Evolutionary conservation across 768 basidiomycete genomes (phyloP).

Genomic region (Rhizopogon vesiculosus): DNA sequence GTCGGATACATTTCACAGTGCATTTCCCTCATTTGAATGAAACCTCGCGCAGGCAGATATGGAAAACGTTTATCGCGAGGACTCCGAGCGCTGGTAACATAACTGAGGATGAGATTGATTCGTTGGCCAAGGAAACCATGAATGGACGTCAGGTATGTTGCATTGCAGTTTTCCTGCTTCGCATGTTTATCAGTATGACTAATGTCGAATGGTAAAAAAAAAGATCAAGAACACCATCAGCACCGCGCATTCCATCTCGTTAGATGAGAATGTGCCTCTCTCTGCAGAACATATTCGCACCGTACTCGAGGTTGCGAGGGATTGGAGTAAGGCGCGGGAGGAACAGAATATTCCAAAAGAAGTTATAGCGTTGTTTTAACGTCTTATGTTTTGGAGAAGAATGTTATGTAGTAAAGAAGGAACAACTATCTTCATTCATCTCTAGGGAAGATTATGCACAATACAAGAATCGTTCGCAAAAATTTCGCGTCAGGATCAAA

Average conservation of each 20-base stretch:
- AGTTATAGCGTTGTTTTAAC: neutral
- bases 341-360: neutral
- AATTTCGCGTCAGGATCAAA: too few species aligned
- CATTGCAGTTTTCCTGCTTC: neutral
- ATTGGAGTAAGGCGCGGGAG: neutral
- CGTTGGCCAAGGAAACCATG: neutral
- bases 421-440: too few species aligned
- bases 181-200: neutral
- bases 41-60: constrained; percentile 9
- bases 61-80: neutral
- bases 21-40: constrained; percentile 26
- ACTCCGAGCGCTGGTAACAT: neutral
- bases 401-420: too few species aligned
- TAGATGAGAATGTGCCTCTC: neutral
- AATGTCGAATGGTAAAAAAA: neutral
- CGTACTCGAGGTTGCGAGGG: neutral
- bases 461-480: too few species aligned
- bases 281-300: neutral
- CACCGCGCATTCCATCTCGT: neutral
- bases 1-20: constrained; percentile 31
- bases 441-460: too few species aligned
- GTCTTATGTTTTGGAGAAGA: neutral
- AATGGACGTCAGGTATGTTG: neutral
- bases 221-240: neutral
- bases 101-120: neutral